Evolutionary conservation across 495 filamentous ascomycete species (phyloP).

Genomic region (Penicillium argentinense): DNA sequence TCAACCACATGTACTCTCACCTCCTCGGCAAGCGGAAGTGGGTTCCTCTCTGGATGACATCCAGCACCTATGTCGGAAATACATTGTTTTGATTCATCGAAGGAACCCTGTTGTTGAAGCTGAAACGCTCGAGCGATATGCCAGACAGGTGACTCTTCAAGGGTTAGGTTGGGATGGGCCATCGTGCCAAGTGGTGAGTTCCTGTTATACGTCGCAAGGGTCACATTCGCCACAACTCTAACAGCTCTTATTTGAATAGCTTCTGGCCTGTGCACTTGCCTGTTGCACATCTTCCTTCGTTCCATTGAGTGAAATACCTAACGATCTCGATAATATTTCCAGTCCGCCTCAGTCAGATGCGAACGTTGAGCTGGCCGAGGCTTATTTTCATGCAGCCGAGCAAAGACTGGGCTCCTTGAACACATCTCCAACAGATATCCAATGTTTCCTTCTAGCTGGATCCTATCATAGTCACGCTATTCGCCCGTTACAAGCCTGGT

Average conservation of each 20-base stretch:
- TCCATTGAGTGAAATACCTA: constrained; percentile 12
- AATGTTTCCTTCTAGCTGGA: constrained; percentile 29
- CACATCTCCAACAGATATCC: constrained; percentile 26
- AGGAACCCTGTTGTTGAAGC: constrained; percentile 24
- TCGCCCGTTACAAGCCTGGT: constrained; percentile 28
- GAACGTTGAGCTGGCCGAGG: constrained; percentile 22
- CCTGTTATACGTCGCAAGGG: not conserved
- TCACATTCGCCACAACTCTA: too few species aligned
- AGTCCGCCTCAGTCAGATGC: constrained; percentile 20
- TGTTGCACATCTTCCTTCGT: constrained; percentile 18
- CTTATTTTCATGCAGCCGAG: constrained; percentile 29
- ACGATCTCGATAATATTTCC: constrained; percentile 20
- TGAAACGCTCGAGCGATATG: constrained; percentile 23
- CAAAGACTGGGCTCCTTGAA: constrained; percentile 25
- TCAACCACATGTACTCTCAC: constrained; percentile 3
- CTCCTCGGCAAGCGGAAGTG: constrained; percentile 14
- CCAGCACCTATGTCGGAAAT: constrained; percentile 18
- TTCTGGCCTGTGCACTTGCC: constrained; percentile 28
- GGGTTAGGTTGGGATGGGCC: constrained; percentile 28
- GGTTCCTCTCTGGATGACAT: constrained; percentile 22
- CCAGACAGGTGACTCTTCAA: constrained; percentile 23
- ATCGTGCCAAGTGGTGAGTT: constrained; percentile 30
- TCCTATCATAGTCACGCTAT: constrained; percentile 25
- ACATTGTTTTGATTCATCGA: constrained; percentile 18
- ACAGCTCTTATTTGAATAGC: constrained; percentile 12